Base-by-base conservation (phyloP, 306 rosid species). In the Acacia crassicarpa region DNA sequence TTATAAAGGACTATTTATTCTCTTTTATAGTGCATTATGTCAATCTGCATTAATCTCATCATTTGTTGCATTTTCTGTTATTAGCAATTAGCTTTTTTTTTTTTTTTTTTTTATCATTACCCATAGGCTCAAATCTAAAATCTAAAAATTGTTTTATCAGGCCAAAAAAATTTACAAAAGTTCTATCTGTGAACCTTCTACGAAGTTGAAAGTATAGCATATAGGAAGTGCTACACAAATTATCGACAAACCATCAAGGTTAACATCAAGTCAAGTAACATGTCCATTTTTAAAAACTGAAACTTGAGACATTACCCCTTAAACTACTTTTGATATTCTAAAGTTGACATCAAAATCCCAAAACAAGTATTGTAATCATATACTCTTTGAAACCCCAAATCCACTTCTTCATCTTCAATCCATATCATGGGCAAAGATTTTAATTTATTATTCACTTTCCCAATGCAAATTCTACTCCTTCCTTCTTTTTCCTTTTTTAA, bases 11-110 rank as follows among this genome's bases (percentile, higher is more conserved):
- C 67, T 78, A 46, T 61, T 67, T 61, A 65, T 51, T 72, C 56
- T 33, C 11, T 33, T 4, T 13, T 44, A 74, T 43, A 72, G 45
- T 71, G 12, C 44, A 66, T 74, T 63, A 38, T 63, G 54, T 70
- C 22, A 67, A 70, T 65, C 13, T n/a, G 78, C 67, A 44, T 81
- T 46, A 44, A 76, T 45, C 67, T 79, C 67, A 48, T 71, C 56
- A 44, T 65, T 38, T 51, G 23, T 62, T 77, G 32, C 65, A 22
- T 46, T 51, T 45, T 82, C 33, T n/a, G 40, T 69, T 70, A 16
- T 25, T 20, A 53, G 58, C 35, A 41, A 59, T 43, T 20, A 17
- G 51, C 40, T n/a, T n/a, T n/a, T n/a, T n/a, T n/a, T n/a, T n/a
- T n/a, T n/a, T n/a, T n/a, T n/a, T 66, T 78, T 45, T 45, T 66